A percentile compares a stretch with the other conserved stretches of the same genome.
These are phyloP conservation scores for Penicillium italicum DNA, from an alignment of 2,329 filamentous ascomycete species.

Conservation along the genomic window DNA sequence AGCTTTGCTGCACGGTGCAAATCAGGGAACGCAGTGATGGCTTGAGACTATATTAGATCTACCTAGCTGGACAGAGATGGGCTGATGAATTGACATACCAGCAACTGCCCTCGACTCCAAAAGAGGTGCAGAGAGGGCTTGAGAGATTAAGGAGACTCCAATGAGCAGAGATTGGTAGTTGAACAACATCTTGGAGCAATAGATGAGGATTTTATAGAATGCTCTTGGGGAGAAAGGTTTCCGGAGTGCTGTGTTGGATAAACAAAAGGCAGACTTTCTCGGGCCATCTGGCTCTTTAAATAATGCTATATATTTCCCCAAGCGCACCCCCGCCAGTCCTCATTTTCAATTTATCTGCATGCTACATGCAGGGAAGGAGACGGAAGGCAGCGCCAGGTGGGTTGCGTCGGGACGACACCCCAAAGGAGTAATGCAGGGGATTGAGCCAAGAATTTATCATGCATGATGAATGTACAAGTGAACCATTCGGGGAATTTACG, in stretches of 20 bases:
- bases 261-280: neutral
- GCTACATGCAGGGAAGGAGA: neutral
- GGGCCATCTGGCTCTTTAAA: neutral
- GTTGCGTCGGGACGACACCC: neutral
- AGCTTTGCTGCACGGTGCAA: slow-evolving; percentile 29
- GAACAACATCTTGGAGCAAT: slow-evolving; percentile 8
- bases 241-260: neutral
- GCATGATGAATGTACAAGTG: neutral
- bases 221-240: neutral
- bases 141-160: slow-evolving; percentile 5
- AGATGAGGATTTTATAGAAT: neutral
- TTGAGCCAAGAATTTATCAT: neutral
- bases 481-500: slow-evolving; percentile 2
- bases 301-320: neutral
- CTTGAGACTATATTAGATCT: slow-evolving; percentile 6
- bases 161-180: slow-evolving; percentile 3
- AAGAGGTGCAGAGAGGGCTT: slow-evolving; percentile 10
- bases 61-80: neutral
- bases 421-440: neutral
- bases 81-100: slow-evolving; percentile 6
- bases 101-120: slow-evolving; percentile 12
- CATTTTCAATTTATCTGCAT: too few species aligned
- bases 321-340: too few species aligned
- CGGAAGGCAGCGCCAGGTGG: neutral
- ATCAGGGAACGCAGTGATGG: slow-evolving; percentile 16